Base-by-base conservation (phyloP, 257 asterid genomes). In the Plantago ovata region DNA sequence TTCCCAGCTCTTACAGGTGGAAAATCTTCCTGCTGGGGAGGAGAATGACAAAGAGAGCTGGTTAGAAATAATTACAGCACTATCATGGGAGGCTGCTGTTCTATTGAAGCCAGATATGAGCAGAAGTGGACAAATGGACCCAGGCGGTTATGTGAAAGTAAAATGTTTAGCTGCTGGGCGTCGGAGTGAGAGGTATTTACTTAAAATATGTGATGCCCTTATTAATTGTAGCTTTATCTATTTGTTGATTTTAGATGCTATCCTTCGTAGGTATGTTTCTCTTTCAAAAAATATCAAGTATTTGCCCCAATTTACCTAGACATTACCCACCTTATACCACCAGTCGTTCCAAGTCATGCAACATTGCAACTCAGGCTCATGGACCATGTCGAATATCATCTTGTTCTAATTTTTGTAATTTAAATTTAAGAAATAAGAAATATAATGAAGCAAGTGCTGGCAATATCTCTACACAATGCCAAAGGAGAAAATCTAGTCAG, bases 31-130 rank as follows among this genome's bases (percentile, higher is more conserved):
- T 67, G 49, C 72, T 8, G 95, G 82, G 53, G 94, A 77, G 38
- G 98, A 88, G 59, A 77, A 72, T 52, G 95, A 79, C 62, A 75
- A 75, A 65, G 97, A 89, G 70, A 72, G 88, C 75, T 92, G 98
- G 98, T 69, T 88, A 68, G 97, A 92, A 71, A 88, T 88, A 71
- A 76, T 92, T 59, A 92, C 85, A 22, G 77, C 87, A 57, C 75
- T 92, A 67, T 88, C 95, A 22, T 92, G 98, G 98, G 97, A 92
- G 77, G 98, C 97, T 65, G 98, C 98, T 52, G 76, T 90, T 9
- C 64, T 84, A 41, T 73, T 92, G 64, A 92, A 84, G 81, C 97
- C 95, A 51, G 98, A 92, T 68, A 92, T 69, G 58, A 92, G 96
- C 77, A 81, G 80, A 55, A 86, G 98, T 56, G 96, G 94, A 53